Evolutionary conservation across 345 rosid species (phyloP), one percentile per base, ranked within the genome.

Genomic region (Hypericum androsaemum): DNA sequence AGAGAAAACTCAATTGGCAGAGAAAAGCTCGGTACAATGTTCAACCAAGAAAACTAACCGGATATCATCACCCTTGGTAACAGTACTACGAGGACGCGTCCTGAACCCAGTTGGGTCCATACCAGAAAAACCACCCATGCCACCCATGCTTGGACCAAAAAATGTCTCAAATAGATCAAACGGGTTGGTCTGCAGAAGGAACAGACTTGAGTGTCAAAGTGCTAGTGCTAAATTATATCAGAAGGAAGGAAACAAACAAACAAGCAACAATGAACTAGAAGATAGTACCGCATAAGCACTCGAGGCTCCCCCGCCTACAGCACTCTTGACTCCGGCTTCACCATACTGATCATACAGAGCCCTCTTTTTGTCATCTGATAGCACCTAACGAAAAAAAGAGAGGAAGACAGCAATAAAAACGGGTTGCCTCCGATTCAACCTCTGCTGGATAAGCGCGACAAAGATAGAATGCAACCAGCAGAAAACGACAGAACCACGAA

Each of bases 131-230:
- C 96, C 98, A 64, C 92, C 87, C 92, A n/a, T n/a, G n/a, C n/a
- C n/a, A n/a, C n/a, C n/a, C n/a, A 84, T 80, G 47, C 80, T 81
- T 50, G 95, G 59, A 62, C 96, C 96, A 75, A 92, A 87, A 74
- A 92, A 92, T 61, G 98, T 80, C 77, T 84, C 98, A 55, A 92
- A 92, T 51, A 87, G 89, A 71, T 92, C 98, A 74, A 84, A 87
- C 37, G 98, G 98, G 74, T 87, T 92, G 43, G 88, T 72, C 98
- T 92, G 89, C 51, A 50, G 36, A 70, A 54, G 12, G 50, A 42
- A 44, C 8, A 46, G 22, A 5, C 47, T 43, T 12, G 10, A 43
- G 12, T 16, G 11, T 11, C 47, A 43, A 43, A 43, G 47, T 12
- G 13, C n/a, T 12, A 43, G 10, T 11, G 7, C 45, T 5, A 51